Conservation (phyloP, 768 basidiomycete species). For the Lactarius evosmus region DNA sequence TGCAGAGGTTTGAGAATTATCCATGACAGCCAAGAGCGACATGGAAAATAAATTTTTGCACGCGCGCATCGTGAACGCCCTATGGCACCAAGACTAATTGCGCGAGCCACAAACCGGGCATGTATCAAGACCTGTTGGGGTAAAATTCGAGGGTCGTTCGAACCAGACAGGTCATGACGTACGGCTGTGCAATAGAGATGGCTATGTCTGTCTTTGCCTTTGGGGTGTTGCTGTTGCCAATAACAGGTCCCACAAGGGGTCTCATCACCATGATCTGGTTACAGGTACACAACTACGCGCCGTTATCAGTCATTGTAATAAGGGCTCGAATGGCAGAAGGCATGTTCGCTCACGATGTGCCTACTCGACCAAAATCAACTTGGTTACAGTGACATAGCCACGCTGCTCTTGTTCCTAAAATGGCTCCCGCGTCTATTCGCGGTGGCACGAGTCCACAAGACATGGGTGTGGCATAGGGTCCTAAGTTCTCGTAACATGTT, state of each 20-base stretch:
- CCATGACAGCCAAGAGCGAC: background rate
- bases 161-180: background rate
- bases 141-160: background rate
- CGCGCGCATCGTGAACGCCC: background rate
- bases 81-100: background rate
- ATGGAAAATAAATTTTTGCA: slow-evolving; percentile 8
- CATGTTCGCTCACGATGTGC: background rate
- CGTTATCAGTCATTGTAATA: background rate
- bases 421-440: background rate
- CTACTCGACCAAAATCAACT: background rate
- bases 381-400: background rate
- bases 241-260: background rate
- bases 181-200: background rate
- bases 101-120: background rate
- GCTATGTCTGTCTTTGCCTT: background rate
- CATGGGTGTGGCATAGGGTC: no score
- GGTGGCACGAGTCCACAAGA: background rate
- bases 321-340: background rate
- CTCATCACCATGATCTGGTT: background rate
- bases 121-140: background rate
- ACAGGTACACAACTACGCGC: background rate
- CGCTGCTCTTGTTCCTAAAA: background rate
- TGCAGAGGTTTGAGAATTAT: background rate
- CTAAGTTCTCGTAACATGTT: background rate
- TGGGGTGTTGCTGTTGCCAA: background rate